Evolutionary conservation across 2,329 filamentous ascomycete genomes (phyloP), one percentile per base, ranked within the genome.

Genomic region (Ramularia endophylla): DNA sequence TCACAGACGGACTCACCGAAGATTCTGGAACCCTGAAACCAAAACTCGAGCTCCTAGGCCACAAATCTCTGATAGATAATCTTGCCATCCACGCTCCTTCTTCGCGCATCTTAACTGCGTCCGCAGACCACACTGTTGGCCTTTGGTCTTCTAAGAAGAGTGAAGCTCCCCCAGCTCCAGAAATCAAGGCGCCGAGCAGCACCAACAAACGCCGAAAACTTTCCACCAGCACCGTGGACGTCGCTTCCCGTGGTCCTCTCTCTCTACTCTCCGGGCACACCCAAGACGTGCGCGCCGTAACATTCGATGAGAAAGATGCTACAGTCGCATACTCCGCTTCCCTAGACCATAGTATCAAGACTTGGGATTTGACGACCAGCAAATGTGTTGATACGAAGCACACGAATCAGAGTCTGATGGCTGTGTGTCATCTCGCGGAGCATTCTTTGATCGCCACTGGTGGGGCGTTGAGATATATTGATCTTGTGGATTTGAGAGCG

Each of bases 261-360:
- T 73, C 81, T 29, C 71, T 94, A 40, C 75, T 95, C 44, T 68
- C 76, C 12, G 77, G 80, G 39, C 83, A 95, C 73, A 77, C 78
- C 41, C 75, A 80, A 8, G 76, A 84, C 32, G 87, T 89, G 32
- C 86, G 85, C 1, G 84, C 83, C 40, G 85, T 83, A 27, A 75
- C 87, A 35, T 97, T 98, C 70, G 87, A 94, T 65, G 83, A 83
- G 4, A 74, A 79, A 40, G 90, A 97, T 65, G 68, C 81, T 8
- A 95, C 87, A 11, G 87, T 95, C 29, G 90, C 85, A 34, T 97
- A 98, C 72, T 90, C 87, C 1, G 80, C 82, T 16, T 94, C 88
- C 13, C 85, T 86, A 69, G 94, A 98, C 69, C 89, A 95, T 71
- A 85, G 85, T 1, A 72, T 97, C 54, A 83, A 83, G 50, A 97